Evolutionary conservation across 2,329 filamentous ascomycete genomes (phyloP).

Genomic region (Arthroderma uncinatum): DNA sequence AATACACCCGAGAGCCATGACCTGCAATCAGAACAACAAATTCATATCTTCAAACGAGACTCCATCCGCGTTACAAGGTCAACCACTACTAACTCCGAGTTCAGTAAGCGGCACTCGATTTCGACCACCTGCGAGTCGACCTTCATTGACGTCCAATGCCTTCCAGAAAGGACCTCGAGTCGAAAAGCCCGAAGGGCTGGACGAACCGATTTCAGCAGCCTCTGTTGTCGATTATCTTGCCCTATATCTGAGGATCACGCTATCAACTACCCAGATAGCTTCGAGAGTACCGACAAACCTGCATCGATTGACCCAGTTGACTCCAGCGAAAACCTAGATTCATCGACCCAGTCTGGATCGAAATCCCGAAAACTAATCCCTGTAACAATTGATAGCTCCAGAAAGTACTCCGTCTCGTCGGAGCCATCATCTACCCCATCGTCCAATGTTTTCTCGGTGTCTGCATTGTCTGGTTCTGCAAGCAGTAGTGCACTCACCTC

Average conservation of each 20-base stretch:
- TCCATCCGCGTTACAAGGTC: slow-evolving; percentile 4
- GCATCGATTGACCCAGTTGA: neutral
- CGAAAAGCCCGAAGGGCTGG: slow-evolving; percentile 15
- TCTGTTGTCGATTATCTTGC: slow-evolving; percentile 8
- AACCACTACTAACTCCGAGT: neutral
- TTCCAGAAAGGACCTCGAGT: slow-evolving; percentile 14
- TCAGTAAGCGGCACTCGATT: slow-evolving; percentile 4
- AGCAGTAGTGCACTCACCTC: slow-evolving; percentile 1
- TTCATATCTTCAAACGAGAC: slow-evolving; percentile 1
- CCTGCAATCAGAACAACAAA: neutral
- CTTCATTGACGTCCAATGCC: slow-evolving; percentile 14
- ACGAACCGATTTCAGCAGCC: slow-evolving; percentile 5
- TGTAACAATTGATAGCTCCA: slow-evolving; percentile 2
- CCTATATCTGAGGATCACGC: slow-evolving; percentile 7
- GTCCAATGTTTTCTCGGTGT: neutral
- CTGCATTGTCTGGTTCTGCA: neutral
- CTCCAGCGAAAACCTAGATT: neutral
- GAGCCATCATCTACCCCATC: neutral
- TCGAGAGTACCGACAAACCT: neutral
- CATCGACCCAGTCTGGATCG: neutral
- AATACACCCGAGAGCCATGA: neutral
- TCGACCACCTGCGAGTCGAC: slow-evolving; percentile 7
- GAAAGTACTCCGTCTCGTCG: slow-evolving; percentile 1
- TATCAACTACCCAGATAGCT: neutral
- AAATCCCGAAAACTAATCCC: neutral